A percentile compares a stretch with the other conserved stretches of the same genome.
Evolutionary conservation across 2,329 filamentous ascomycete genomes (phyloP).

Genomic region (Rosellinia necatrix): DNA sequence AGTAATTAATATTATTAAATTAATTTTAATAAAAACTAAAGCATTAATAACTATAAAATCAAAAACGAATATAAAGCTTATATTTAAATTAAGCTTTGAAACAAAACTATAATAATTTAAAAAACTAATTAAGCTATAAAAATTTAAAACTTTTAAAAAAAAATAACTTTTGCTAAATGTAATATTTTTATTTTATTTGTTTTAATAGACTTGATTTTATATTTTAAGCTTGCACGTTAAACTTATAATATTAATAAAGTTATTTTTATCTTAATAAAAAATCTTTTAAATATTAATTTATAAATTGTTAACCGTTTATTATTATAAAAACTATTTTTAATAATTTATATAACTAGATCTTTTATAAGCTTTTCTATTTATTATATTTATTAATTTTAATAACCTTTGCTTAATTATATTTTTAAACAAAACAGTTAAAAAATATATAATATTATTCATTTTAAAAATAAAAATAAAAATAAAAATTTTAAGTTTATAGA

Average conservation of each 20-base stretch:
- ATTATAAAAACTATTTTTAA: background rate
- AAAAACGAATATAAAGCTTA: background rate
- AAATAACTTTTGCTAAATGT: background rate
- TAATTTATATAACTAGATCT: background rate
- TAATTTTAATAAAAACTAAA: too few relatives aligned
- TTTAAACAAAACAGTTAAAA: background rate
- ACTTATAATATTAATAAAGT: background rate
- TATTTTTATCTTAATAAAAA: background rate
- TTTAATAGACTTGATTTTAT: background rate
- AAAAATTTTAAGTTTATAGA: too few relatives aligned
- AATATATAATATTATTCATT: too few relatives aligned
- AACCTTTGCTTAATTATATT: too few relatives aligned
- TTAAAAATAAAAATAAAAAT: too few relatives aligned
- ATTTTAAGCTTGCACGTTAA: too few relatives aligned
- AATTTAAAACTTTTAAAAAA: too few relatives aligned
- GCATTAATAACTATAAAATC: background rate
- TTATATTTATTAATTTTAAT: too few relatives aligned
- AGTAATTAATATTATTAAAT: background rate
- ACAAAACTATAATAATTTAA: background rate
- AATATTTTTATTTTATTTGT: background rate
- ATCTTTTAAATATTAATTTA: background rate
- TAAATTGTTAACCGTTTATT: background rate
- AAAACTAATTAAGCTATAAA: too few relatives aligned
- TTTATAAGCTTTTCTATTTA: background rate
- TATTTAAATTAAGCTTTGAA: background rate